Percentiles rank a stretch among this genome's conserved stretches.
Evolutionary conservation across 768 basidiomycete species (phyloP).

Genomic region (Collybiopsis confluens): DNA sequence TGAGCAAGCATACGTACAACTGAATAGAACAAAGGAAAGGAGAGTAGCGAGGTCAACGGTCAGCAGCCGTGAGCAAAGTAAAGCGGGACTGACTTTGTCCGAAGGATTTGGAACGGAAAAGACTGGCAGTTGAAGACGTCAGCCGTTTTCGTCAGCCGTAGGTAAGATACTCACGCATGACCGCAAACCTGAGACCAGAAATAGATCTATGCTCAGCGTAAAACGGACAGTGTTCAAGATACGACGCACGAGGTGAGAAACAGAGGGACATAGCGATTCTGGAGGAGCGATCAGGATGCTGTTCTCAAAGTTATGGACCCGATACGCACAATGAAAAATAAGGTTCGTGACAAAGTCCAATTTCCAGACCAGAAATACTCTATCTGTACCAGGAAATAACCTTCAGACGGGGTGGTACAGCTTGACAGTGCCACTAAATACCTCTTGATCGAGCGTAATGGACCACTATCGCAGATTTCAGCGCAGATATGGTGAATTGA

Average conservation of each 20-base stretch:
- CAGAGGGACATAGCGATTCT: conserved; percentile 31
- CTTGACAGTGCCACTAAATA: conserved; percentile 7
- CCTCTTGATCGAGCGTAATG: conserved; percentile 37
- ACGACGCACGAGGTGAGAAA: conserved; percentile 20
- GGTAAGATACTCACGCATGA: conserved; percentile 16
- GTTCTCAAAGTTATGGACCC: not conserved
- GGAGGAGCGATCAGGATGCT: not conserved
- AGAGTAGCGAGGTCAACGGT: not conserved
- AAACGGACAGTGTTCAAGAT: not conserved
- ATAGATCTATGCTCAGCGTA: not conserved
- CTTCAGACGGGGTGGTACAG: not conserved
- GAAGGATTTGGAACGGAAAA: conserved; percentile 22
- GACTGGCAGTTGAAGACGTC: conserved; percentile 12
- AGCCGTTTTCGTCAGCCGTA: not conserved
- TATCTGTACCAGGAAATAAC: conserved; percentile 18
- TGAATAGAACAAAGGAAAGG: conserved; percentile 19
- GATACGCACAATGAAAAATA: conserved; percentile 32
- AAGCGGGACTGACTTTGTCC: conserved; percentile 16
- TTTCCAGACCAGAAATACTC: conserved; percentile 36
- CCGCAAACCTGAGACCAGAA: conserved; percentile 13
- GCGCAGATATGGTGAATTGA: too few relatives aligned
- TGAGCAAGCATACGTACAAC: conserved; percentile 4
- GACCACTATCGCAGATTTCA: conserved; percentile 8
- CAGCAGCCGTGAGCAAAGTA: not conserved
- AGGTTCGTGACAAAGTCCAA: conserved; percentile 29